Percentiles rank a stretch among this genome's conserved stretches.
Conservation (phyloP, 148 eudicot genomes). For the Chenopodium formosanum region DNA sequence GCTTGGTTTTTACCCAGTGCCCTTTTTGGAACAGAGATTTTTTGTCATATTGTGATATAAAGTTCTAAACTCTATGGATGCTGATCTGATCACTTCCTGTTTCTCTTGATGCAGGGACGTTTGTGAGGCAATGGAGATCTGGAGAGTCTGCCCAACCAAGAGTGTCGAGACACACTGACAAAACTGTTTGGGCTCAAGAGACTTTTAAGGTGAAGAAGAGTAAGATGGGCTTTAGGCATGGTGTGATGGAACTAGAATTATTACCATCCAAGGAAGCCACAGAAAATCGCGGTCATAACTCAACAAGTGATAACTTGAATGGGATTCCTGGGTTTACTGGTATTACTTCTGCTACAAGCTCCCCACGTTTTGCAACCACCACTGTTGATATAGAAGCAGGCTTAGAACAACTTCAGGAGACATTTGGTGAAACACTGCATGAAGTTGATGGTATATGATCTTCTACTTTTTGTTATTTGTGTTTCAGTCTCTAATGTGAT, state of each 20-base stretch:
- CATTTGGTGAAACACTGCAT: conserved; percentile 13
- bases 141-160: conserved; percentile 15
- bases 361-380: conserved; percentile 5
- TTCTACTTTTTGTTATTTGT: background rate
- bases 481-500: background rate
- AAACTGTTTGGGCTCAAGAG: conserved; percentile 14
- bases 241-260: conserved; percentile 21
- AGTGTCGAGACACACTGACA: background rate
- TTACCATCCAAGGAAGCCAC: conserved; percentile 13
- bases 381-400: conserved; percentile 13
- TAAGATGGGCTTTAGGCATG: conserved; percentile 16
- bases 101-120: conserved; percentile 22
- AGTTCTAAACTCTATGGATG: background rate
- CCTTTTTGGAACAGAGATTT: background rate
- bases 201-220: conserved; percentile 1
- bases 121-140: background rate
- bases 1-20: background rate
- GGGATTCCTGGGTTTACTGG: background rate
- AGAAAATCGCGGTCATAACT: conserved; percentile 11
- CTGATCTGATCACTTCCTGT: conserved; percentile 2
- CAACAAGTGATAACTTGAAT: conserved; percentile 19
- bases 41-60: background rate
- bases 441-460: conserved; percentile 7
- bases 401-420: conserved; percentile 10
- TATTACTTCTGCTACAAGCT: conserved; percentile 6